A percentile compares a stretch with the other conserved stretches of the same genome.
Conservation (phyloP, 2,329 filamentous ascomycete species). For the Pseudogymnoascus verrucosus region DNA sequence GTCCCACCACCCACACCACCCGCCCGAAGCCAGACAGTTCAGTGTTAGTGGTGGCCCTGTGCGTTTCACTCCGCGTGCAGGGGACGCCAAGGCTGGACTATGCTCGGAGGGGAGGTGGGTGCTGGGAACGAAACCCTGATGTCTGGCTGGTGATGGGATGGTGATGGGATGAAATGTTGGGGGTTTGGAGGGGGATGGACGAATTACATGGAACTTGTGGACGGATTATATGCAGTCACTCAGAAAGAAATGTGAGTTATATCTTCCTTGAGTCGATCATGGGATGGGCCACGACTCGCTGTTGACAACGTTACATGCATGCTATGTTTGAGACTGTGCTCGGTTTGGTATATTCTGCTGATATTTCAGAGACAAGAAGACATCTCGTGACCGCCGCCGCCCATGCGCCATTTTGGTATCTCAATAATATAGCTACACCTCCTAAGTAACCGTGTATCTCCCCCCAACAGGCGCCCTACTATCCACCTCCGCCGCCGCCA, state of each 20-base stretch:
- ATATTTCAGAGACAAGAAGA: not conserved
- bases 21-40: not conserved
- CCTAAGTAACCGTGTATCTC: conserved; percentile 76
- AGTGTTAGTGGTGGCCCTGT: not conserved
- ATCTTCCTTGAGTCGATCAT: not conserved
- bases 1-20: not conserved
- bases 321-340: not conserved
- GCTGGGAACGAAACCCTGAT: not conserved
- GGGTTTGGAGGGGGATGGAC: not conserved
- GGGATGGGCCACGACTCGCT: not conserved
- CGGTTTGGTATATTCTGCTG: not conserved
- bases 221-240: not conserved
- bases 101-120: not conserved
- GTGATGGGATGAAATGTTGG: not conserved
- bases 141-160: not conserved
- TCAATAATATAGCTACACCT: conserved; percentile 5
- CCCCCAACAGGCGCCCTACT: conserved; percentile 69
- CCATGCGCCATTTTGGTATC: conserved; percentile 6
- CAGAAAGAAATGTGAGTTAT: not conserved
- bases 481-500: conserved; percentile 82
- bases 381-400: not conserved
- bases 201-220: not conserved
- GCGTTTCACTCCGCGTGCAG: not conserved
- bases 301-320: not conserved
- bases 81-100: not conserved